phyloP scores from a whole-genome alignment of 1,284 basidiomycete genomes.

The Ceratobasidium sp. region DNA sequence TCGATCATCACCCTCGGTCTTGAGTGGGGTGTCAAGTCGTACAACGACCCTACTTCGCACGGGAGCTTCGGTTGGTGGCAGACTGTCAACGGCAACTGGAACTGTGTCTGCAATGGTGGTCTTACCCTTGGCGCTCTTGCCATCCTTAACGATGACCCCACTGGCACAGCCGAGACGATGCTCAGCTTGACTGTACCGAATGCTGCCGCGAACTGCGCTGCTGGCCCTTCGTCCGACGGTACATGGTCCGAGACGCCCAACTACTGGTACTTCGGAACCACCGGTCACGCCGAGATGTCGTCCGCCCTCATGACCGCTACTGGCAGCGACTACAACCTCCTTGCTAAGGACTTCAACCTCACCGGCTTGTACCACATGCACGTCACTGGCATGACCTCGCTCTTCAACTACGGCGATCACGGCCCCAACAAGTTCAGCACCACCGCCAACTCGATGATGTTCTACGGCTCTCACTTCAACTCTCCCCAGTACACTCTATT shows the following conservation, averaged over 20 bases:
- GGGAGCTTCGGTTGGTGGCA: constrained; percentile 60
- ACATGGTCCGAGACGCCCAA: constrained; percentile 96
- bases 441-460: constrained; percentile 60
- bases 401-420: constrained; percentile 68
- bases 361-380: constrained; percentile 79
- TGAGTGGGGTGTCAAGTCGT: constrained; percentile 66
- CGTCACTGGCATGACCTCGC: constrained; percentile 63
- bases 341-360: constrained; percentile 75
- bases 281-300: constrained; percentile 91
- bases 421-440: constrained; percentile 70
- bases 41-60: constrained; percentile 53
- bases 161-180: constrained; percentile 74
- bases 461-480: constrained; percentile 58
- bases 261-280: constrained; percentile 83
- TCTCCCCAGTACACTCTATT: constrained; percentile 64
- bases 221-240: constrained; percentile 53
- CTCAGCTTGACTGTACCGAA: constrained; percentile 77
- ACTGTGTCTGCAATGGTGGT: constrained; percentile 83
- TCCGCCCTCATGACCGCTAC: constrained; percentile 86
- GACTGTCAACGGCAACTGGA: constrained; percentile 61
- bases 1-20: constrained; percentile 87
- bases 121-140: constrained; percentile 90
- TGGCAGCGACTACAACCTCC: constrained; percentile 82
- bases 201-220: constrained; percentile 83
- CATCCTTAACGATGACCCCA: constrained; percentile 85